Evolutionary conservation across 352 stramenopile species (phyloP).

Genomic region (Phytophthora agathidicida): DNA sequence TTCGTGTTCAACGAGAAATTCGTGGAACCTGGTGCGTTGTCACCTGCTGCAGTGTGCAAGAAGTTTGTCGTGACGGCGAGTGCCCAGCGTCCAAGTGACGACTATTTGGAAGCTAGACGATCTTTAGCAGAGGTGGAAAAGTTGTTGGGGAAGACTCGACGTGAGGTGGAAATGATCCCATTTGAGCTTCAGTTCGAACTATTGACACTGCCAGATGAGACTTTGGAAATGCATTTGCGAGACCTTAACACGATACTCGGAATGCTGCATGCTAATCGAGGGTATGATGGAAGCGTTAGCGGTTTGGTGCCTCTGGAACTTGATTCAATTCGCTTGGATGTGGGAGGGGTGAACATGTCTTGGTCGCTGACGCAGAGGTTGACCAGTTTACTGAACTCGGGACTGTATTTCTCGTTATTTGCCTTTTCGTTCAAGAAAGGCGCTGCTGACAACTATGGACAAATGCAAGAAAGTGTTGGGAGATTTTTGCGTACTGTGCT

Average conservation of each 20-base stretch:
- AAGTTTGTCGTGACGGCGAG: constrained; percentile 13
- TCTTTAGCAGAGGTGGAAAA: constrained; percentile 8
- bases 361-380: constrained; percentile 31
- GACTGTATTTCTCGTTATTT: constrained; percentile 24
- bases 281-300: background rate
- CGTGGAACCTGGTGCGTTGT: constrained; percentile 26
- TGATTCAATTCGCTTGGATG: constrained; percentile 30
- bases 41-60: constrained; percentile 29
- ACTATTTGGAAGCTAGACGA: constrained; percentile 26
- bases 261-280: background rate
- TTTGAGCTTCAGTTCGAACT: constrained; percentile 35
- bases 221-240: constrained; percentile 20
- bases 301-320: constrained; percentile 19
- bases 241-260: constrained; percentile 15
- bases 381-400: constrained; percentile 15
- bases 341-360: constrained; percentile 17
- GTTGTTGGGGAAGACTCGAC: background rate
- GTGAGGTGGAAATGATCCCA: background rate
- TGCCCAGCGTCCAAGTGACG: constrained; percentile 6
- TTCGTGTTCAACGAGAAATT: constrained; percentile 44
- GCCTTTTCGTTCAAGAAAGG: constrained; percentile 28
- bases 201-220: constrained; percentile 19
- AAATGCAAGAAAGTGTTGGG: constrained; percentile 18
- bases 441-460: background rate
- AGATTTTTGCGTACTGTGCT: constrained; percentile 22